Percentiles rank a stretch among this genome's conserved stretches.
Conservation (phyloP, 2,329 filamentous ascomycete species). For the Penicillium sp. region DNA sequence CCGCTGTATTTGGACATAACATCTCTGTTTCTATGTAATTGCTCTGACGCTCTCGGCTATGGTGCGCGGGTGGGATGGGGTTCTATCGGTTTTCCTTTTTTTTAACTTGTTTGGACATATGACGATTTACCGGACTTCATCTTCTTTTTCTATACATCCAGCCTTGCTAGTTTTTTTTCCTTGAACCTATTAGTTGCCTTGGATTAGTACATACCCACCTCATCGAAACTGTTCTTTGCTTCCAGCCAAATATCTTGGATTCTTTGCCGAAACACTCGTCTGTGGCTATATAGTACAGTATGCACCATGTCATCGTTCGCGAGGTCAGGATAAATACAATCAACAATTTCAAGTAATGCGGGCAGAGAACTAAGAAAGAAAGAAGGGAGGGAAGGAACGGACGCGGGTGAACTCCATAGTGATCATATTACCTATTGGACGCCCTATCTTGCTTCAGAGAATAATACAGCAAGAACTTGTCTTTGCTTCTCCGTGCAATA, state of each 20-base stretch:
- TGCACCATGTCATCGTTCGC: no score
- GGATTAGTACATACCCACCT: neutral
- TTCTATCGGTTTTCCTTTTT: neutral
- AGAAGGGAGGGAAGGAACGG: no score
- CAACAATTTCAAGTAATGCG: no score
- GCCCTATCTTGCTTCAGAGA: no score
- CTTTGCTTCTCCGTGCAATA: neutral
- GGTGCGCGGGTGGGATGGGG: constrained; percentile 13
- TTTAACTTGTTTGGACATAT: constrained; percentile 7
- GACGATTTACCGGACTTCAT: constrained; percentile 11
- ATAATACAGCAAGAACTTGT: neutral
- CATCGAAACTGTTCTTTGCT: neutral
- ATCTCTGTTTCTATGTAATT: constrained; percentile 22
- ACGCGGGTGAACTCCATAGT: no score
- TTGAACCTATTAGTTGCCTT: neutral
- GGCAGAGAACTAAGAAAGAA: no score
- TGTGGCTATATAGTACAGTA: no score
- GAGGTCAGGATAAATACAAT: no score
- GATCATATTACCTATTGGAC: no score
- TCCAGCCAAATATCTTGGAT: neutral
- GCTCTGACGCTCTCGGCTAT: constrained; percentile 18
- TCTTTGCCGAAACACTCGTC: no score
- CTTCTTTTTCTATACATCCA: constrained; percentile 12
- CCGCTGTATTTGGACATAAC: constrained; percentile 18
- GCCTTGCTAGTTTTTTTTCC: constrained; percentile 12